A percentile compares a stretch with the other conserved stretches of the same genome.
phyloP scores from a whole-genome alignment of 2,329 filamentous ascomycete genomes.

The Nothophaeocryptopus gaeumannii region DNA sequence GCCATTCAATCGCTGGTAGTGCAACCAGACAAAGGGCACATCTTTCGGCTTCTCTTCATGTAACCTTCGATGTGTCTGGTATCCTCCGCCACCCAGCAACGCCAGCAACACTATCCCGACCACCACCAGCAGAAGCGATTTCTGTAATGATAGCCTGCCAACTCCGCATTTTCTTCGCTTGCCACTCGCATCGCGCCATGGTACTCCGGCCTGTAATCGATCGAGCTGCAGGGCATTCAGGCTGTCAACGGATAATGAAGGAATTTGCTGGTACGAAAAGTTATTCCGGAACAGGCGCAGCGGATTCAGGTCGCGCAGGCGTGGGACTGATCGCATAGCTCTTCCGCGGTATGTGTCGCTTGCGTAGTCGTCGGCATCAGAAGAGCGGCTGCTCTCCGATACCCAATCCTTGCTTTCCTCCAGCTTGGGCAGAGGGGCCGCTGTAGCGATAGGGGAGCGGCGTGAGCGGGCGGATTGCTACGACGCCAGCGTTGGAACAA shows the following conservation, averaged over 20 bases:
- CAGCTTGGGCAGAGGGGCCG: slow-evolving; percentile 14
- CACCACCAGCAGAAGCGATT: slow-evolving; percentile 41
- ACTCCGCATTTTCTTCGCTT: slow-evolving; percentile 21
- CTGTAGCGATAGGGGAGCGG: no score
- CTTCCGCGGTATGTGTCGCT: slow-evolving; percentile 10
- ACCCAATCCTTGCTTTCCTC: slow-evolving; percentile 25
- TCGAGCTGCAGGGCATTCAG: slow-evolving; percentile 29
- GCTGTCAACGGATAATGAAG: slow-evolving; percentile 35
- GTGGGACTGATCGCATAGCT: slow-evolving; percentile 26
- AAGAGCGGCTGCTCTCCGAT: slow-evolving; percentile 26
- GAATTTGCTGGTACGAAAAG: slow-evolving; percentile 48
- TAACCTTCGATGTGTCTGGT: slow-evolving; percentile 29
- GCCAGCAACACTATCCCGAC: slow-evolving; percentile 39
- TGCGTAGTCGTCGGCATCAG: slow-evolving; percentile 20
- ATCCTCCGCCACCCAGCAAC: slow-evolving; percentile 44
- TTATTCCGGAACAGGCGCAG: slow-evolving; percentile 44
- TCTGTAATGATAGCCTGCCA: slow-evolving; percentile 40
- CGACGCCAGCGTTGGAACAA: no score
- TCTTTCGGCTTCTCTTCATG: slow-evolving; percentile 31
- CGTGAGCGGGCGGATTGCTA: no score
- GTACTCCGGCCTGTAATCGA: slow-evolving; percentile 37
- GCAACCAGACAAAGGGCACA: slow-evolving; percentile 45
- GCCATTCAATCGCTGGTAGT: slow-evolving; percentile 44
- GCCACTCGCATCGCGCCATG: slow-evolving; percentile 24
- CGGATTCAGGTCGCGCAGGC: slow-evolving; percentile 44